Base-by-base conservation (phyloP, 2,329 filamentous ascomycete species). In the Colletotrichum sp. region DNA sequence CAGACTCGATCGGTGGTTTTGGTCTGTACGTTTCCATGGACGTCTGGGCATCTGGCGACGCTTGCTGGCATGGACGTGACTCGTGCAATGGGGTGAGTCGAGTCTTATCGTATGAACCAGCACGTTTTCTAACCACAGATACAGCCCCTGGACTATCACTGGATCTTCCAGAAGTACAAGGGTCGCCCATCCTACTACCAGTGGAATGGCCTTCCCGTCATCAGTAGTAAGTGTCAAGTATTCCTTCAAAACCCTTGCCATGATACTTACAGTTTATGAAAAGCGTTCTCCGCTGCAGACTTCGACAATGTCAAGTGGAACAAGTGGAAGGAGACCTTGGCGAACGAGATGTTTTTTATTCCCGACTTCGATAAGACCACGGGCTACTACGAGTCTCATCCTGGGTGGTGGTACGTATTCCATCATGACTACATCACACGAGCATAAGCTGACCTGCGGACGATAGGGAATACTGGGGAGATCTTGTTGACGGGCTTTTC, bases 21-120 rank as follows among this genome's bases (percentile, higher is more conserved):
- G 39, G 39, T 7, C n/a, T 66, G 27, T 66, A 66, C 27, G 34
- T 66, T 29, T 39, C 34, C 63, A 66, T 66, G 63, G 63, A 66
- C 19, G 32, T 66, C 13, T 66, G 63, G 63, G 63, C 63, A 36
- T 49, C 39, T 6, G 63, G 63, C 12, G 39, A 66, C 30, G 63
- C 63, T 3, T 62, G 57, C 57, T 49, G 32, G 32, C 25, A 49
- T 25, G 63, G 63, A 3, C 63, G 63, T 22, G 63, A 66, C 30
- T 62, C 57, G 27, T 62, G 57, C 57, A n/a, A 62, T 3, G 57
- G 57, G 12, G 57, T 62, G 30, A 30, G 57, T 32, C 8, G 3
- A 29, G 11, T 12, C 5, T n/a, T 8, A 6, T 32, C 16, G 16
- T 12, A 12, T 59, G 5, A 29, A 16, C 15, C 22, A 4, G 11